Evolutionary conservation across 1,284 basidiomycete genomes (phyloP).

Genomic region (Cutaneotrichosporon sp.): DNA sequence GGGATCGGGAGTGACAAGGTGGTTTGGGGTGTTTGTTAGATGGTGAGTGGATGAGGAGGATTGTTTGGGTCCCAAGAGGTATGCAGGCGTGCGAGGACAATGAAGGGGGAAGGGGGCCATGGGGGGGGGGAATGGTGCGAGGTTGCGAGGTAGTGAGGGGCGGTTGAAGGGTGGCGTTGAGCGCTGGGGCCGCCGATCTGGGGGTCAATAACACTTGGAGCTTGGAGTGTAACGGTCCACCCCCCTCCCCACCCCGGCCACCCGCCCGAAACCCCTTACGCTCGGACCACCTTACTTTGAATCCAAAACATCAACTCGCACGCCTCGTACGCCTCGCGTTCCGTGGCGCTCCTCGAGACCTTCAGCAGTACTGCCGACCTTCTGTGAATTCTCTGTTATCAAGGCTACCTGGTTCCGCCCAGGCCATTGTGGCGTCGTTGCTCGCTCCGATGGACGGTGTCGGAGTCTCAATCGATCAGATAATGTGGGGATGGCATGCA

Average conservation of each 20-base stretch:
- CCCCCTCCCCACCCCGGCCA: background rate
- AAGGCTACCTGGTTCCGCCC: background rate
- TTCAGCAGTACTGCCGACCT: background rate
- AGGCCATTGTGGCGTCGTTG: background rate
- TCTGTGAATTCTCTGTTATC: background rate
- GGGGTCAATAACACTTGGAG: background rate
- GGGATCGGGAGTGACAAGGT: no score
- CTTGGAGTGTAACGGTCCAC: no score
- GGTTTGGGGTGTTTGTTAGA: no score
- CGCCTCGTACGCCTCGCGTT: background rate
- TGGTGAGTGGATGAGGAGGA: background rate
- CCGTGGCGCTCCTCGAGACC: background rate
- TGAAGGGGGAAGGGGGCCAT: no score
- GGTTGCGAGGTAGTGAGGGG: no score
- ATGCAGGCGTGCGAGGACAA: no score
- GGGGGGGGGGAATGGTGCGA: no score
- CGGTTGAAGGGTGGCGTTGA: background rate
- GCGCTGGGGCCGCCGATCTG: background rate
- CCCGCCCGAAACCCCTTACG: no score
- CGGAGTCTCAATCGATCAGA: no score
- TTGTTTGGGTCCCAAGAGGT: background rate
- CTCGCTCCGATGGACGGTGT: constrained; percentile 7
- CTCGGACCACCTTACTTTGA: background rate
- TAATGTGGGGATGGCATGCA: constrained; percentile 20
- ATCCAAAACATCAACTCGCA: no score